These are phyloP conservation scores for Mycena floridula DNA, from an alignment of 768 basidiomycete species.

Conservation along the genomic window DNA sequence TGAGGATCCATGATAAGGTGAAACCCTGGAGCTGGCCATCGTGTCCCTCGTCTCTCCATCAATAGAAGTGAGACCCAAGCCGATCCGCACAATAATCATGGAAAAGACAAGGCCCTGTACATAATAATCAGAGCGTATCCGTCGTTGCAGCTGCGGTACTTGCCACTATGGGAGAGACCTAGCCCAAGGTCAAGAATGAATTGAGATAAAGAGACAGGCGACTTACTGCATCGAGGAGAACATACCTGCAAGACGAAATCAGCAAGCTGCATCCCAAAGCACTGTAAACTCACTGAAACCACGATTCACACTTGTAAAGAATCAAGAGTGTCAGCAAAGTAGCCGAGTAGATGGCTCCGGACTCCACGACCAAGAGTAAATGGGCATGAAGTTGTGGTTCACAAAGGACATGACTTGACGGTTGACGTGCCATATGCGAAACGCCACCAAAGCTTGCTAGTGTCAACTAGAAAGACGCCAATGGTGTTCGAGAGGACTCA, in stretches of 20 bases:
- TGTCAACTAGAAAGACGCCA: neutral
- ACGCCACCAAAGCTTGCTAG: conserved; percentile 9
- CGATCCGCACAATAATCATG: conserved; percentile 24
- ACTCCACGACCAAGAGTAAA: conserved; percentile 13
- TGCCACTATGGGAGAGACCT: conserved; percentile 1
- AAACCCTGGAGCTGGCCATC: no score
- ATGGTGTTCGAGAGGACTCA: neutral
- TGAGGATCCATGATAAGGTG: no score
- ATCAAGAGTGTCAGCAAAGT: conserved; percentile 6
- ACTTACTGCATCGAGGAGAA: conserved; percentile 13
- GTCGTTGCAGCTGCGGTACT: neutral
- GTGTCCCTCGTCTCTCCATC: no score
- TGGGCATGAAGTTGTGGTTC: conserved; percentile 3
- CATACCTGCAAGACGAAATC: no score
- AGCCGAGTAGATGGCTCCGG: conserved; percentile 11
- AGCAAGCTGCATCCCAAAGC: no score
- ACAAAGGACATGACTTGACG: neutral
- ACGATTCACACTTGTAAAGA: conserved; percentile 6
- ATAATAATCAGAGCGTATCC: neutral
- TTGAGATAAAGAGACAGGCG: neutral
- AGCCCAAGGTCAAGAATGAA: neutral
- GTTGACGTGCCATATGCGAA: conserved; percentile 10
- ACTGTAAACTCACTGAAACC: no score
- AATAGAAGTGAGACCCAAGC: no score
- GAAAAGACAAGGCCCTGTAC: conserved; percentile 21